Evolutionary conservation across 805 yeast genomes (phyloP), one percentile per base, ranked within the genome.

Genomic region (Wickerhamomyces bovis): DNA sequence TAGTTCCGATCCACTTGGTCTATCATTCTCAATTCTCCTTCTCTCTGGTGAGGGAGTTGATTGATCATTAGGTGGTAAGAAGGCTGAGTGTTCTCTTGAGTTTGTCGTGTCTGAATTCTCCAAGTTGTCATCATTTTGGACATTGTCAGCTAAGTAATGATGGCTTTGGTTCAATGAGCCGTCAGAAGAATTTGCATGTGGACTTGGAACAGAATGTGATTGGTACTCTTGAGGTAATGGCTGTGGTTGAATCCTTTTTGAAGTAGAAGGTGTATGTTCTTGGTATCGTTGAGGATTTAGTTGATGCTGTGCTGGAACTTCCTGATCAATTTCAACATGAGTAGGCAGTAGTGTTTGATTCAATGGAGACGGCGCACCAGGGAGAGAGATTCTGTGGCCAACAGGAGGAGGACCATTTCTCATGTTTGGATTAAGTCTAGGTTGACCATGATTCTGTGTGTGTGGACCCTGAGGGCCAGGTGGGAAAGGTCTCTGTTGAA

Each of bases 111-210:
- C 39, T 36, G 39, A 36, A 20, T 11, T 36, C 25, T 36, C 39
- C n/a, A 36, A 19, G 21, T 12, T 35, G 31, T 51, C 53, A 20
- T 56, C 54, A 6, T 36, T 49, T 3, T 48, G 33, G 7, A 45
- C 42, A 21, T 54, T 57, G 19, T 59, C 63, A 12, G 63, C 63
- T 11, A 59, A 39, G 28, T 48, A 59, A 44, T 59, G 63, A 33
- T 53, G 63, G 21, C 44, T 43, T 33, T 33, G 36, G 16, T 33
- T 18, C 20, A 33, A 16, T 33, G 36, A 33, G 15, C 20, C 16
- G 20, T 33, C 20, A 33, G 36, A 19, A n/a, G 36, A 18, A 11
- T 10, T 33, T 3, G 4, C 20, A 6, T 33, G 20, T 6, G 20
- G 36, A 3, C 7, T 33, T 5, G 36, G 36, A 9, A 11, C 36